Base-by-base conservation (phyloP, 805 yeast species). In the Candida insectorum region DNA sequence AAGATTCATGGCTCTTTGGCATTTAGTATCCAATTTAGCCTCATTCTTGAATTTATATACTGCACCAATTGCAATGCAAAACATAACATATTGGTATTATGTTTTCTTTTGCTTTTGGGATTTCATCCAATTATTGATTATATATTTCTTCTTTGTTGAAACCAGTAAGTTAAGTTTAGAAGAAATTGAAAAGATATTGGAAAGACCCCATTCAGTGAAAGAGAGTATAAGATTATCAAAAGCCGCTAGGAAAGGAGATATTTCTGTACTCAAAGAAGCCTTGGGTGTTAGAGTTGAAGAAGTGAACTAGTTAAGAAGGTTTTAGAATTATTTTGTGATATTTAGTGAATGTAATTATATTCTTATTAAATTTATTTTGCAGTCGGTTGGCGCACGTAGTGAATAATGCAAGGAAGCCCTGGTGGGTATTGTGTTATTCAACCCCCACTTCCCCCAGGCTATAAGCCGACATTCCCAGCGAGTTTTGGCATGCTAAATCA, bases 41-140 rank as follows among this genome's bases (percentile, higher is more conserved):
- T 46, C 45, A 18, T 46, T 54, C 24, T 40, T 53, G 32, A 53
- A 52, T 14, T 41, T 39, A 26, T 48, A 38, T 33, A 43, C 49
- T 19, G 36, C 51, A 4, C 49, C 52, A 2, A 37, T 44, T 6
- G 63, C 60, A 2, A 48, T 58, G 54, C 25, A 45, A 29, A 48
- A 48, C 17, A 58, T 56, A 27, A 43, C 41, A 9, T 54, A 50
- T 40, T 51, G 57, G 49, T 53, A 45, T 30, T 58, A 54, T 36
- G 47, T 56, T 5, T 50, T 58, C 36, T 51, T 36, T 28, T 48
- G 37, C 3, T 41, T 52, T 26, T 56, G 56, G 54, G 49, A 48
- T 26, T 20, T 44, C 12, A 25, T 48, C 27, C 50, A 56, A 33
- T 39, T 45, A 24, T 35, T 28, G 1, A 36, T 44, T 2, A 33